Evolutionary conservation across 331 rosid species (phyloP), one percentile per base, ranked within the genome.

Genomic region (Stylosanthes scabra): DNA sequence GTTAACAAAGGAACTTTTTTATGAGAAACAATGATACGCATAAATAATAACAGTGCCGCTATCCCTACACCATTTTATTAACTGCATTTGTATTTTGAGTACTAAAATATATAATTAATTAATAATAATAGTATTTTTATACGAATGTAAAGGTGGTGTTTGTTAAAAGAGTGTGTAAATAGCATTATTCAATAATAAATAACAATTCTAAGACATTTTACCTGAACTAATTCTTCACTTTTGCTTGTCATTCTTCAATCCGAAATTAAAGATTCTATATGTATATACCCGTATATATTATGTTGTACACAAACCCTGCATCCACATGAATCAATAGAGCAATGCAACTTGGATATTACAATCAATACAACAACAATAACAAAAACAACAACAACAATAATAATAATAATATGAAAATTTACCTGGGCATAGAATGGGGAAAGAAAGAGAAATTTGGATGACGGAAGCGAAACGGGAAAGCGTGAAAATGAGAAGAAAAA

Each of bases 221-320:
- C 96, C 94, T 89, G 91, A 77, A 80, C 63, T 59, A 71, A 71
- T 29, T 88, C 88, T 1, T 78, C 76, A 71, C 40, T 88, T 63
- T 74, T 81, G 80, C 66, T 66, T 61, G 81, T 72, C 98, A 92
- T 88, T 72, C 67, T 72, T 67, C 71, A 83, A 84, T 82, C 75
- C 85, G 79, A 64, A 72, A 84, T 75, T 79, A 78, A 82, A 52
- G 72, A 69, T 77, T 81, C 62, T 84, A 66, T 1, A 41, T 16
- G 28, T 1, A 41, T 16, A 62, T 15, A 5, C 13, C 8, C 13
- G 5, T 39, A n/a, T 61, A 3, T 61, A 39, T 14, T 39, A 76
- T 67, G 52, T 63, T 77, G 59, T 29, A 75, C 72, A 65, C 78
- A 49, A 59, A 16, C 70, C 69, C 81, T 64, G 83, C 74, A 72